phyloP scores from a whole-genome alignment of 768 basidiomycete species.

The Tephrocybe rancida region DNA sequence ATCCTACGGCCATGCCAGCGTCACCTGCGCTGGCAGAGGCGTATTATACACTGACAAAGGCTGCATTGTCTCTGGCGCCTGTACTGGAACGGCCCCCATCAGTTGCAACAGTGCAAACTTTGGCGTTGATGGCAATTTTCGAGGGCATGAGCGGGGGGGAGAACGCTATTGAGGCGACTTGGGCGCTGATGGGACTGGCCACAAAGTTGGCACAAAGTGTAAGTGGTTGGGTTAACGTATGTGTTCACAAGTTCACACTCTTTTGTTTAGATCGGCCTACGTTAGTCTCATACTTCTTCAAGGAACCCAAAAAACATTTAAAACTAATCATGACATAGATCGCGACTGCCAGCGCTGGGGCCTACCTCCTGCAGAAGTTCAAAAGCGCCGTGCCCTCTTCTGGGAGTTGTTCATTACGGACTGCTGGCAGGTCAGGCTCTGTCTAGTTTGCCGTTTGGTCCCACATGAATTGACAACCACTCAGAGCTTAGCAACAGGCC shows the following conservation, averaged over 20 bases:
- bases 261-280: constrained; percentile 59
- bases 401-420: constrained; percentile 79
- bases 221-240: constrained; percentile 26
- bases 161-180: constrained; percentile 70
- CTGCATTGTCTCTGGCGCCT: constrained; percentile 66
- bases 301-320: constrained; percentile 1
- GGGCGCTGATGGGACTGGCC: constrained; percentile 66
- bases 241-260: constrained; percentile 1
- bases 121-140: constrained; percentile 71
- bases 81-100: constrained; percentile 71
- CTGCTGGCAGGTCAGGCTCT: constrained; percentile 63
- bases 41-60: constrained; percentile 64
- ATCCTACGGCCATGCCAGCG: constrained; percentile 50
- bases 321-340: constrained; percentile 38
- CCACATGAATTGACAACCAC: background rate
- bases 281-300: constrained; percentile 39
- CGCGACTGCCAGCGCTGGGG: constrained; percentile 76
- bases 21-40: constrained; percentile 54
- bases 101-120: constrained; percentile 68
- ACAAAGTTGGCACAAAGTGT: constrained; percentile 72
- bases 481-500: constrained; percentile 73
- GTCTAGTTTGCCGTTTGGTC: background rate
- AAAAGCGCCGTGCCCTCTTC: constrained; percentile 70
- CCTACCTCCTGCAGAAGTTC: constrained; percentile 59
- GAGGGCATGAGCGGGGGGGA: constrained; percentile 69